A percentile compares a stretch with the other conserved stretches of the same genome.
Conservation (phyloP, 2,329 filamentous ascomycete species). For the Pyrenophora teres region DNA sequence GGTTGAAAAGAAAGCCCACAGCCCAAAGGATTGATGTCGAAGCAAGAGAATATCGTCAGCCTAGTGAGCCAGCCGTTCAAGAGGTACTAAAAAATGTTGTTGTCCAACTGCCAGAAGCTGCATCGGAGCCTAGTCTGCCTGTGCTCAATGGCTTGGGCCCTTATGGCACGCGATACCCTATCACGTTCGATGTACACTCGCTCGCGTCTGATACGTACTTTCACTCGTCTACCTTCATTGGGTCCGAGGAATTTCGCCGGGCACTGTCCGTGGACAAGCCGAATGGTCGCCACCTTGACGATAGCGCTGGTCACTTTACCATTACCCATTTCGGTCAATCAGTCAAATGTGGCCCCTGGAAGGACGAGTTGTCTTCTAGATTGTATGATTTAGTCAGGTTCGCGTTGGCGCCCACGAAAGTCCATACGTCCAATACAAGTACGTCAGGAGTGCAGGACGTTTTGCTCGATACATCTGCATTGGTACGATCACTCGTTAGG, state of each 20-base stretch:
- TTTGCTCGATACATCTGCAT: slow-evolving; percentile 15
- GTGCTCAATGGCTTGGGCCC: slow-evolving; percentile 52
- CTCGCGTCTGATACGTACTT: slow-evolving; percentile 60
- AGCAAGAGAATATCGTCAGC: slow-evolving; percentile 52
- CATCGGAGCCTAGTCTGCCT: slow-evolving; percentile 6
- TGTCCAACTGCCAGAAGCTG: slow-evolving; percentile 5
- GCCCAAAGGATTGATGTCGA: slow-evolving; percentile 55
- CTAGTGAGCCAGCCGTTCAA: slow-evolving; percentile 41
- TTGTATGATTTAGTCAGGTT: slow-evolving; percentile 19
- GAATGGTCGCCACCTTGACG: slow-evolving; percentile 50
- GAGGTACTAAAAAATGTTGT: slow-evolving; percentile 15
- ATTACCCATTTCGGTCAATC: slow-evolving; percentile 45
- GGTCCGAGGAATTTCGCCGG: slow-evolving; percentile 59
- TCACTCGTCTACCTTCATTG: slow-evolving; percentile 61
- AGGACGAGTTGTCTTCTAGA: slow-evolving; percentile 57
- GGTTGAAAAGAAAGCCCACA: slow-evolving; percentile 43
- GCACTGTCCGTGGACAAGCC: slow-evolving; percentile 41
- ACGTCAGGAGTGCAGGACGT: neutral
- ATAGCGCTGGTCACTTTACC: slow-evolving; percentile 44
- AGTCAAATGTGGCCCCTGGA: slow-evolving; percentile 60
- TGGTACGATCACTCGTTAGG: slow-evolving; percentile 53
- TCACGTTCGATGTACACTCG: slow-evolving; percentile 58
- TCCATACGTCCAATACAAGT: neutral
- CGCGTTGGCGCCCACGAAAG: slow-evolving; percentile 11
- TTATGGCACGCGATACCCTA: slow-evolving; percentile 57